These are phyloP conservation scores for Metschnikowia similis DNA, from an alignment of 805 yeast species.

Conservation along the genomic window DNA sequence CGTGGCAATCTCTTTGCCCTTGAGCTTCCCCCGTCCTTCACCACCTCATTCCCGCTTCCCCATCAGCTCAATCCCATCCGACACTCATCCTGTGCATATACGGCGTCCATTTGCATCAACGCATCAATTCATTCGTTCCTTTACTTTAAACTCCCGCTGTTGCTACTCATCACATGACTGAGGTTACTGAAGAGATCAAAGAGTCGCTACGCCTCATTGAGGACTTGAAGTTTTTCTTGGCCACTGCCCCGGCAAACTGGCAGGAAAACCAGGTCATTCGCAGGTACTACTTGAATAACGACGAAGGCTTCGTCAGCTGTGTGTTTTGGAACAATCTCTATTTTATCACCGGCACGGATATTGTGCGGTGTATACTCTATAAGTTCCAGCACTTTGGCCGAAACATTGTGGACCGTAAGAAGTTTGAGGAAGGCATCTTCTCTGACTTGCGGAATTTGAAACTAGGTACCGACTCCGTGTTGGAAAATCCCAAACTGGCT, in stretches of 20 bases:
- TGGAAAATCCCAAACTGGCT: slow-evolving; percentile 82
- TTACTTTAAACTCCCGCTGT: neutral
- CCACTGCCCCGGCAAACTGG: slow-evolving; percentile 96
- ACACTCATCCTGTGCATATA: neutral
- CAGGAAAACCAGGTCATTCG: slow-evolving; percentile 82
- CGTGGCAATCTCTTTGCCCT: neutral
- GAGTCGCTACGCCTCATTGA: slow-evolving; percentile 63
- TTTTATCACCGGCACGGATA: slow-evolving; percentile 93
- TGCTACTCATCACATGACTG: slow-evolving; percentile 7
- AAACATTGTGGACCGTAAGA: slow-evolving; percentile 76
- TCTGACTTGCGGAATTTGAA: slow-evolving; percentile 85
- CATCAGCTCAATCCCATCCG: neutral
- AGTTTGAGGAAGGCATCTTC: slow-evolving; percentile 94
- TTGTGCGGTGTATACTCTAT: slow-evolving; percentile 85
- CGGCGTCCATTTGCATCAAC: neutral
- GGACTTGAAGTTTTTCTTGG: slow-evolving; percentile 78
- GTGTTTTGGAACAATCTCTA: slow-evolving; percentile 87
- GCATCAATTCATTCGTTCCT: neutral
- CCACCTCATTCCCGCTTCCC: neutral
- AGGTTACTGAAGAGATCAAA: slow-evolving; percentile 16
- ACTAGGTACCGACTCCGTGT: slow-evolving; percentile 79
- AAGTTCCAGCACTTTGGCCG: slow-evolving; percentile 89
- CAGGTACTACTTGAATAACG: slow-evolving; percentile 78
- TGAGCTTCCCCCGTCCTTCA: neutral
- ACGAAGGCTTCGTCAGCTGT: slow-evolving; percentile 90